These are phyloP conservation scores for Rubus parviflorus DNA, from an alignment of 306 rosid species.

Conservation along the genomic window DNA sequence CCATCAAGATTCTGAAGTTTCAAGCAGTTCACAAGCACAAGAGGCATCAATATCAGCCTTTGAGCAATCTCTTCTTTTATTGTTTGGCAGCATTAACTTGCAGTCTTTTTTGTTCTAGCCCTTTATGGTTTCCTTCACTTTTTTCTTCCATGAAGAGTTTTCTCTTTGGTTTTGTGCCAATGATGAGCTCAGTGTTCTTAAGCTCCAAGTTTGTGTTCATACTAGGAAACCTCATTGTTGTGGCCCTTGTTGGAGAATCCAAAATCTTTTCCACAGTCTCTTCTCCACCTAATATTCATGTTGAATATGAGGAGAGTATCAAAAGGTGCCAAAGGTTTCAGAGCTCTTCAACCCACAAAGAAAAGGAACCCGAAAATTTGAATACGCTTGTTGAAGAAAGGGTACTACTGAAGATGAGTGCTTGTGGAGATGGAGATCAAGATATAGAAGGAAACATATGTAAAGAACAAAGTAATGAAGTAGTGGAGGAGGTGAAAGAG, in stretches of 20 bases:
- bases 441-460: constrained; percentile 13
- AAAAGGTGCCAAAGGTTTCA: constrained; percentile 29
- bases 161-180: constrained; percentile 24
- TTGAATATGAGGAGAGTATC: constrained; percentile 44
- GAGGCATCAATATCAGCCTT: constrained; percentile 4
- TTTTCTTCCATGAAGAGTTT: constrained; percentile 28
- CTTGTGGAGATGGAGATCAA: constrained; percentile 18
- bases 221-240: constrained; percentile 47
- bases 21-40: constrained; percentile 28
- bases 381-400: constrained; percentile 25
- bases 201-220: constrained; percentile 49
- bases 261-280: constrained; percentile 46
- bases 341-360: constrained; percentile 20
- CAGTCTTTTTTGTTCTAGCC: constrained; percentile 28
- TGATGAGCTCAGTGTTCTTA: constrained; percentile 20
- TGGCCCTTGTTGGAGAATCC: constrained; percentile 47
- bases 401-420: constrained; percentile 4
- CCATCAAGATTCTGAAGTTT: constrained; percentile 25
- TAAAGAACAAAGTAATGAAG: constrained; percentile 21
- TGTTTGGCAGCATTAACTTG: constrained; percentile 24
- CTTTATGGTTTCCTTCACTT: constrained; percentile 37
- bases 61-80: constrained; percentile 26
- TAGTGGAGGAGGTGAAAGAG: constrained; percentile 8
- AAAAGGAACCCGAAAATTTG: neutral
- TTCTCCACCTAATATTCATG: constrained; percentile 33